A percentile compares a stretch with the other conserved stretches of the same genome.
Evolutionary conservation across 2,329 filamentous ascomycete species (phyloP).

Genomic region (Penicillium sp.): DNA sequence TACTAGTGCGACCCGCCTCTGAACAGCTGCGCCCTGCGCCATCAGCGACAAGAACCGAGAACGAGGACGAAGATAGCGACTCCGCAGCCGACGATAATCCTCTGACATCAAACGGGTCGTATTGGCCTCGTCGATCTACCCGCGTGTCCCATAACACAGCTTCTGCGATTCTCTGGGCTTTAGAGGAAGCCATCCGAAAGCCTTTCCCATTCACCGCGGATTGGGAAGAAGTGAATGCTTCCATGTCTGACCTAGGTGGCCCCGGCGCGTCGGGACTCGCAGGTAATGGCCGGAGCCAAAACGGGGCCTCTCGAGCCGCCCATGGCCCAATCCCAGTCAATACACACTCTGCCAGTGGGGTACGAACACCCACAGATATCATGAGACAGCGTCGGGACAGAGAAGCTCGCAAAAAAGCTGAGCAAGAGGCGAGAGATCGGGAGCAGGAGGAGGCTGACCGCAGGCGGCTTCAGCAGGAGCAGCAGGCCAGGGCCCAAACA

Average conservation of each 20-base stretch:
- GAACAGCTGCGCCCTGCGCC: conserved; percentile 34
- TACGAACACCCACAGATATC: conserved; percentile 85
- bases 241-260: conserved; percentile 83
- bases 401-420: conserved; percentile 71
- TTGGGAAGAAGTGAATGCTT: conserved; percentile 82
- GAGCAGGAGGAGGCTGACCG: conserved; percentile 59
- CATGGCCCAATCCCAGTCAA: conserved; percentile 59
- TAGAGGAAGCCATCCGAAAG: conserved; percentile 86
- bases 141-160: conserved; percentile 83
- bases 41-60: conserved; percentile 41
- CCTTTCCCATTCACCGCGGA: conserved; percentile 85
- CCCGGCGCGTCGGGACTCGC: conserved; percentile 49
- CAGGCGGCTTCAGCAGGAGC: conserved; percentile 44
- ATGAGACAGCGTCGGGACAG: conserved; percentile 85
- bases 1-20: conserved; percentile 31
- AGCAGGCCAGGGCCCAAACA: conserved; percentile 39
- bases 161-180: conserved; percentile 86
- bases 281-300: conserved; percentile 61
- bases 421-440: conserved; percentile 65
- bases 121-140: conserved; percentile 56
- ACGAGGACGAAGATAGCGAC: conserved; percentile 29
- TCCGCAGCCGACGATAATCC: conserved; percentile 39
- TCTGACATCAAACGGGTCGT: conserved; percentile 46
- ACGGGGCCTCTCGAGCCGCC: conserved; percentile 60
- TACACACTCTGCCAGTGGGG: conserved; percentile 59